A percentile compares a stretch with the other conserved stretches of the same genome.
phyloP scores from a whole-genome alignment of 306 rosid species.

The Glycine latifolia region DNA sequence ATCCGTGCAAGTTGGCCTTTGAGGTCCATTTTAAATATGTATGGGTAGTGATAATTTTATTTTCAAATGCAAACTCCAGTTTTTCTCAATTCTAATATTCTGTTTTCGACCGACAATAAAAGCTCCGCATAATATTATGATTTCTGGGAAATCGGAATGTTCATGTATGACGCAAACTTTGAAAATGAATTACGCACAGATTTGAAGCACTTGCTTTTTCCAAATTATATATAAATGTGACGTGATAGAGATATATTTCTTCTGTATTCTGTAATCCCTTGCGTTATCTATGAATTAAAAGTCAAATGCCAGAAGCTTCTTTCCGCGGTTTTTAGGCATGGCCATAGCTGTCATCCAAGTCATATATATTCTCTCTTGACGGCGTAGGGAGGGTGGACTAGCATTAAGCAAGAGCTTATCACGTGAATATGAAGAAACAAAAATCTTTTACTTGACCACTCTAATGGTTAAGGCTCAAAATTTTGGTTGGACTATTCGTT shows the following conservation, averaged over 20 bases:
- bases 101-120: not conserved
- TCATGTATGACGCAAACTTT: not conserved
- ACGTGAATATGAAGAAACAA: not conserved
- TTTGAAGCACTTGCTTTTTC: not conserved
- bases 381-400: not conserved
- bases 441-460: not conserved
- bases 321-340: not conserved
- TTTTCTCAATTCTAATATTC: constrained; percentile 3
- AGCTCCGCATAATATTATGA: too few relatives aligned
- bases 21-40: too few relatives aligned
- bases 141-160: not conserved
- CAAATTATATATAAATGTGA: not conserved
- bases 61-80: not conserved
- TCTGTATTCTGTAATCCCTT: not conserved
- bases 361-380: not conserved
- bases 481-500: not conserved
- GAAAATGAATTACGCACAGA: too few relatives aligned
- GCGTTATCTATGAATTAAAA: not conserved
- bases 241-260: not conserved
- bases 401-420: not conserved
- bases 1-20: too few relatives aligned
- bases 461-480: not conserved
- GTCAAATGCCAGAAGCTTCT: constrained; percentile 13
- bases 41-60: too few relatives aligned
- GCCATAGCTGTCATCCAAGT: not conserved